Conservation (phyloP, 768 basidiomycete species). For the Rhodotorula toruloides region DNA sequence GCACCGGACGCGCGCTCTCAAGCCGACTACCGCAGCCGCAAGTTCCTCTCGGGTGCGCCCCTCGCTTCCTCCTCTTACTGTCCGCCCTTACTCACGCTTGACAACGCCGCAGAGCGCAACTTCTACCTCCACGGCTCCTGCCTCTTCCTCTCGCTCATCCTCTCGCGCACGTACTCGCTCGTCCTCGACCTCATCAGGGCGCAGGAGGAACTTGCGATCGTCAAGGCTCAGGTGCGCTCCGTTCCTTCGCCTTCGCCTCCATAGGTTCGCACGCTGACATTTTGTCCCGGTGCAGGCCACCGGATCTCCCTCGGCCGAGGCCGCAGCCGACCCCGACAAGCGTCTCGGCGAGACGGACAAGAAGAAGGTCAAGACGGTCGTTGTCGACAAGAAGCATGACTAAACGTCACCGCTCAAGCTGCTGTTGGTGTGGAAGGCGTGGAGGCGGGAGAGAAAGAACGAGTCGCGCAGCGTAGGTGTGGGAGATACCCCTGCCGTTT, state of each 20-base stretch:
- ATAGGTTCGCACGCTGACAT: too few relatives aligned
- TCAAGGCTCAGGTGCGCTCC: constrained; percentile 58
- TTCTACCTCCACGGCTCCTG: constrained; percentile 80
- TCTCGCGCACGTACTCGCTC: constrained; percentile 88
- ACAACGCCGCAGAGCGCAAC: constrained; percentile 67
- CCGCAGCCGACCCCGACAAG: constrained; percentile 68
- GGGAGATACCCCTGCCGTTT: too few relatives aligned
- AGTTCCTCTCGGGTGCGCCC: constrained; percentile 70
- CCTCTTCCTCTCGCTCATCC: constrained; percentile 89
- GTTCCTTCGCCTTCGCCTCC: neutral
- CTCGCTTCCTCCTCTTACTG: neutral
- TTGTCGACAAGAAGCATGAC: constrained; percentile 63
- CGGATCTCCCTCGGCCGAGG: constrained; percentile 48
- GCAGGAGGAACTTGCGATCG: constrained; percentile 77
- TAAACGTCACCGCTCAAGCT: too few relatives aligned
- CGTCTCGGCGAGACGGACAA: constrained; percentile 66
- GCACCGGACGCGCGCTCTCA: constrained; percentile 65
- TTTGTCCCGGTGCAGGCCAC: neutral
- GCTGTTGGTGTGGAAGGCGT: too few relatives aligned
- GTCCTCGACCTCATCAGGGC: constrained; percentile 82
- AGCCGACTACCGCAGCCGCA: constrained; percentile 81
- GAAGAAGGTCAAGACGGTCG: constrained; percentile 62
- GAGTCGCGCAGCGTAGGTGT: too few relatives aligned
- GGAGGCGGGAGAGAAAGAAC: too few relatives aligned
- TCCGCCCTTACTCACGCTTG: constrained; percentile 27